Percentiles rank a stretch among this genome's conserved stretches.
These are phyloP conservation scores for Trichocladium antarcticum DNA, from an alignment of 495 filamentous ascomycete genomes.

Conservation along the genomic window DNA sequence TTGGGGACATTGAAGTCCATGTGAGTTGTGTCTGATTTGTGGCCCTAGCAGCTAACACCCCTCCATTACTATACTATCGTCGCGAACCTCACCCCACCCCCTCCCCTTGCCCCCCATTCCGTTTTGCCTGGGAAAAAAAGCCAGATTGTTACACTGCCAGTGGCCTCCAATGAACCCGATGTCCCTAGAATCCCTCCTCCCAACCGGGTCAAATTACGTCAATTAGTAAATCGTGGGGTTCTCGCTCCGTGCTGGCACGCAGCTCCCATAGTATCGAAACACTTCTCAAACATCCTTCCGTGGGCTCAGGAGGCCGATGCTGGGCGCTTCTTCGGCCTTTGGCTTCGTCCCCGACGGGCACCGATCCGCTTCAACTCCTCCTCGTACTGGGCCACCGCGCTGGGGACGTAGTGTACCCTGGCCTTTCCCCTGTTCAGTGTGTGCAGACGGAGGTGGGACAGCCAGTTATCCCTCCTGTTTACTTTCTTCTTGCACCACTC, in stretches of 20 bases:
- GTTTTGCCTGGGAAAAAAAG: not conserved
- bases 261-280: not conserved
- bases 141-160: not conserved
- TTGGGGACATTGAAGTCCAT: no score
- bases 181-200: not conserved
- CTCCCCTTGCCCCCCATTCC: no score
- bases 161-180: no score
- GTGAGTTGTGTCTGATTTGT: not conserved
- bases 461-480: slow-evolving; percentile 51
- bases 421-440: not conserved
- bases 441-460: slow-evolving; percentile 3
- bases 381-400: not conserved
- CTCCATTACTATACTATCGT: slow-evolving; percentile 4
- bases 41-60: not conserved
- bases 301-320: not conserved
- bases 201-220: not conserved
- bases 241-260: not conserved
- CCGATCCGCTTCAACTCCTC: not conserved
- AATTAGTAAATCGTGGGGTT: not conserved
- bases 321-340: not conserved
- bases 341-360: not conserved
- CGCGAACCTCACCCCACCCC: no score
- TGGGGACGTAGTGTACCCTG: not conserved
- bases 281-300: no score
- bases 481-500: slow-evolving; percentile 39